Evolutionary conservation across 2,329 filamentous ascomycete genomes (phyloP), one percentile per base, ranked within the genome.

Genomic region (Xylariaceae sp.): DNA sequence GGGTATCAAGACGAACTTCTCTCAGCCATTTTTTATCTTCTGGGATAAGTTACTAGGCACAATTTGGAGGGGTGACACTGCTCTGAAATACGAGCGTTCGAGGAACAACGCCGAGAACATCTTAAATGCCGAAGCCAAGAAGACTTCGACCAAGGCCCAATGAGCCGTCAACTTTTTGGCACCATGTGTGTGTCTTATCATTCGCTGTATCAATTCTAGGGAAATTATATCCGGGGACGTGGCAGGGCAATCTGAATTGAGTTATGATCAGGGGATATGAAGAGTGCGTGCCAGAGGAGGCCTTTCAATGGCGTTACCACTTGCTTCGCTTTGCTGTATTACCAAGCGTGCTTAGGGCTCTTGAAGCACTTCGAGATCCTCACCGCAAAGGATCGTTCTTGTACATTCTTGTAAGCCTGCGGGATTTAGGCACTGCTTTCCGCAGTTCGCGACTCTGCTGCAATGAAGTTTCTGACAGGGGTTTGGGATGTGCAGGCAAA

Each of bases 1-100:
- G 90, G 93, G 93, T 43, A 95, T 98, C 75, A 98, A 97, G 77
- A 87, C 85, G 50, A 94, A 94, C 68, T 94, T 89, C 64, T 85
- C 83, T 4, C 88, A 94, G 65, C 88, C 88, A 3, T 94, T 90
- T 69, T 96, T 97, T 68, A 96, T 87, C 36, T 89, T 96, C 68
- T 97, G 93, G 89, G 93, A 98, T 63, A 74, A 78, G 35, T 60
- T 89, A 19, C 72, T 95, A 17, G 82, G 83, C 38, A 98, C 93
- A 18, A 85, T 81, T 65, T 96, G 89, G 83, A 80, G 77, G 45
- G 88, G 87, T 37, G 81, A 73, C 43, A 71, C 71, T 13, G 52
- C 53, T 28, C 42, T 64, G 16, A 67, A 65, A 54, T 72, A 72
- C 50, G 64, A 64, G 42, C 62, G 65, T 40, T 64, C 67, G 31